Evolutionary conservation across 2,329 filamentous ascomycete species (phyloP), one percentile per base, ranked within the genome.

Genomic region (Penicillium sp.): DNA sequence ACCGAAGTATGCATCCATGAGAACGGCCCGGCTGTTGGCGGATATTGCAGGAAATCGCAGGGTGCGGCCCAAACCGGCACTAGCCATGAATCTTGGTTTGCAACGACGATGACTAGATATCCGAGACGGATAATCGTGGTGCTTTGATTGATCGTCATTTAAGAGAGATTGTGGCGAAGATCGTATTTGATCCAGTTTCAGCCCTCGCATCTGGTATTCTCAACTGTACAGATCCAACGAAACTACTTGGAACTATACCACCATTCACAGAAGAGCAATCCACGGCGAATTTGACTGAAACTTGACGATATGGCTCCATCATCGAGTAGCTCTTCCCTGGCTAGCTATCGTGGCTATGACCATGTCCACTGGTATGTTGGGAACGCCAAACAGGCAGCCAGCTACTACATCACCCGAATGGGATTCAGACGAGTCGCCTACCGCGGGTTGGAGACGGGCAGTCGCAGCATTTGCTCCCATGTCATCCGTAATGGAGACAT

Each of bases 331-430:
- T 50, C 56, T 4, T 44, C 56, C 12, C 39, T 52, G 11, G 55
- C 57, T 33, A 62, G 59, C 45, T 68, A 94, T 70, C 77, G 79
- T 44, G 88, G 86, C 59, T 95, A 95, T 64, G 86, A 95, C 67
- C 85, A 95, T 66, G 78, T 95, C 39, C 89, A 87, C 52, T 95
- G 89, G 89, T 95, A 87, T 71, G 90, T 95, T 18, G 88, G 89
- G 60, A 96, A 96, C 61, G 89, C 90, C 54, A 95, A 95, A 69
- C 89, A 95, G 71, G 86, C 88, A 2, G 89, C 89, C 26, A 77
- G 83, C 10, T 95, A 86, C 70, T 95, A 95, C 69, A 82, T 83
- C 51, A 82, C 79, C 8, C 84, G 88, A 50, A 88, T 95, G 71
- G 89, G 87, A 39, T 95, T 95, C 71, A 72, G 77, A 56, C 78